Percentiles rank a stretch among this genome's conserved stretches.
Conservation (phyloP, 179 eudicot species). For the Beta lomatogona region DNA sequence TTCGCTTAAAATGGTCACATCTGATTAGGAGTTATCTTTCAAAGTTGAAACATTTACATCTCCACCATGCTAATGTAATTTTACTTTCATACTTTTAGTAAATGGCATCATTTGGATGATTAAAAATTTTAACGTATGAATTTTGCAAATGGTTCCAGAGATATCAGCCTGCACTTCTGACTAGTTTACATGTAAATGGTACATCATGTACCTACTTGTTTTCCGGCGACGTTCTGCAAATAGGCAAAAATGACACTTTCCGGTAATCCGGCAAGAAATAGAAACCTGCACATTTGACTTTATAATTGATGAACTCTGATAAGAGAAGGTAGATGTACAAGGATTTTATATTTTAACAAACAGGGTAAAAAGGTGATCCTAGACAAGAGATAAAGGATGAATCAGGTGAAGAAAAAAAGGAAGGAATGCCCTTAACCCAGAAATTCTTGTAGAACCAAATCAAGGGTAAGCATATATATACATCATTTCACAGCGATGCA, state of each 20-base stretch:
- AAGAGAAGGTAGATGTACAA: constrained; percentile 19
- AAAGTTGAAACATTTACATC: too few relatives aligned
- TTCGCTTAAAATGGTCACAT: too few relatives aligned
- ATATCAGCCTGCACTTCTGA: too few relatives aligned
- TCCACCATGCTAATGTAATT: too few relatives aligned
- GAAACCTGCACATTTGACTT: constrained; percentile 24
- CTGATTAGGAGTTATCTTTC: too few relatives aligned
- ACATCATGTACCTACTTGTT: too few relatives aligned
- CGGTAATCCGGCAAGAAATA: not conserved
- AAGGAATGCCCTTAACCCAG: constrained; percentile 21
- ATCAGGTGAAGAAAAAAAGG: constrained; percentile 7
- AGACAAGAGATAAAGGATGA: not conserved
- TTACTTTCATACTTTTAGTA: too few relatives aligned
- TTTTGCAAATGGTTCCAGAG: too few relatives aligned
- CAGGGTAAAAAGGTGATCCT: not conserved
- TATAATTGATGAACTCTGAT: not conserved
- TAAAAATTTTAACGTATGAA: too few relatives aligned
- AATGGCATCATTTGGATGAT: too few relatives aligned
- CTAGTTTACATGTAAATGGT: too few relatives aligned
- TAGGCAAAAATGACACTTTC: not conserved
- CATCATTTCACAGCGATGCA: constrained; percentile 32
- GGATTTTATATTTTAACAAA: not conserved
- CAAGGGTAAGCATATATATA: constrained; percentile 20
- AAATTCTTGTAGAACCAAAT: constrained; percentile 17
- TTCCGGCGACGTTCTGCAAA: too few relatives aligned